These are phyloP conservation scores for Penicillium sp. DNA, from an alignment of 2,329 filamentous ascomycete species.

Conservation along the genomic window DNA sequence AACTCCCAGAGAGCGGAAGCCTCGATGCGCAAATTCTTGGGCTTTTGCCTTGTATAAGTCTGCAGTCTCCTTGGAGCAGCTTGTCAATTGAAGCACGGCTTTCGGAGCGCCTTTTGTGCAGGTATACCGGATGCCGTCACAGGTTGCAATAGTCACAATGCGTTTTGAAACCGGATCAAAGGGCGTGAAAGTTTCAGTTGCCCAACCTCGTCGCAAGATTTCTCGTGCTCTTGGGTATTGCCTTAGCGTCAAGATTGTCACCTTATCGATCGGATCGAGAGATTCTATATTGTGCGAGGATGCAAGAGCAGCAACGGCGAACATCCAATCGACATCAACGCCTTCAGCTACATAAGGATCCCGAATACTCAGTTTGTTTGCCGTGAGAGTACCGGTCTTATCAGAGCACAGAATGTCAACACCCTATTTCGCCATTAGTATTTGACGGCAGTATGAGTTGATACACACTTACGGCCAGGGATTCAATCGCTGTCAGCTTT, in stretches of 20 bases:
- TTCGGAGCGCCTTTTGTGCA: constrained; percentile 77
- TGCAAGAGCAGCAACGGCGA: constrained; percentile 72
- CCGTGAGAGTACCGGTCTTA: constrained; percentile 71
- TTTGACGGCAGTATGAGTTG: background rate
- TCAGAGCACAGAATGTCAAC: constrained; percentile 78
- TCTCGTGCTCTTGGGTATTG: constrained; percentile 72
- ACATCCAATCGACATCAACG: constrained; percentile 79
- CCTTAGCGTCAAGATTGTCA: constrained; percentile 71
- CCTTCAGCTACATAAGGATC: constrained; percentile 75
- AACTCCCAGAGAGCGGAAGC: constrained; percentile 76
- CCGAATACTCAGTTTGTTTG: constrained; percentile 66
- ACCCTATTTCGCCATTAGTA: constrained; percentile 40
- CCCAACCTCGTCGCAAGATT: constrained; percentile 70
- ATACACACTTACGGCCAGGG: constrained; percentile 56
- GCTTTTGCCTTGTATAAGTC: constrained; percentile 68
- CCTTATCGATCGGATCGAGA: constrained; percentile 75
- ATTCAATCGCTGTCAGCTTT: constrained; percentile 76
- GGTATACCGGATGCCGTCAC: constrained; percentile 66
- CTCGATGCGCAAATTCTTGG: constrained; percentile 71
- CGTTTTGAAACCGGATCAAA: constrained; percentile 77
- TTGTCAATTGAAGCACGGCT: constrained; percentile 66
- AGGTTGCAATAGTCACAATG: constrained; percentile 67
- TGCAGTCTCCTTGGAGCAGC: constrained; percentile 63
- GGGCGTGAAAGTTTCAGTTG: constrained; percentile 68
- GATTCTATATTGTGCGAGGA: constrained; percentile 77